Evolutionary conservation across 139 green algal genomes (phyloP), one percentile per base, ranked within the genome.

Genomic region (Chlamydomonas eustigma): DNA sequence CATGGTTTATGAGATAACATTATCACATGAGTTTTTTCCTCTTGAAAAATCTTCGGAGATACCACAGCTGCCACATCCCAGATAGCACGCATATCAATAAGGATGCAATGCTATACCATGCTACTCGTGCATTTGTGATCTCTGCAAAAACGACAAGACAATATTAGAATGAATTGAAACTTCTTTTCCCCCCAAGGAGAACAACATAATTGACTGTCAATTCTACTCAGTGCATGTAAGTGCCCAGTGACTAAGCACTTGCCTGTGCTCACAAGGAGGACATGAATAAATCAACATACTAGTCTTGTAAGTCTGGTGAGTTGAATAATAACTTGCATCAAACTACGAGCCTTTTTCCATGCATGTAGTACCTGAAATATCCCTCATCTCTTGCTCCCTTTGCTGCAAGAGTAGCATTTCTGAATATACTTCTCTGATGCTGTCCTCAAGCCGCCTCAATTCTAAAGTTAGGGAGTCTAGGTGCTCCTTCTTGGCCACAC

Each of bases 401-500:
- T 88, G 74, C 63, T 90, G 82, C 71, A 97, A 81, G 79, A 82
- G 70, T 71, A 94, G 80, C 88, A 97, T 91, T 76, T 95, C 88
- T 22, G 75, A 80, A 74, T 97, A 91, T 33, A 97, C 92, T 65
- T 89, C 84, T 35, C 76, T 30, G 33, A 81, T 81, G 52, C 31
- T 77, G 37, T 81, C 78, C 78, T 86, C 83, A 8, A 85, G 74
- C 70, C 88, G 89, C 1, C 86, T 73, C 77, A 97, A 83, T 84
- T 97, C 92, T 34, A 92, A 87, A 4, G 85, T 85, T 35, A 97
- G 87, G 25, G 73, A 77, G 71, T 98, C 89, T 50, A 98, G 75
- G 78, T 98, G 94, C 69, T 97, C 93, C 81, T 94, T 94, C 86
- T 98, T 98, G 28, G 94, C 94, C 18, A 98, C 89, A 25, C 77